phyloP scores from a whole-genome alignment of 768 basidiomycete genomes.

The Russula emetica region DNA sequence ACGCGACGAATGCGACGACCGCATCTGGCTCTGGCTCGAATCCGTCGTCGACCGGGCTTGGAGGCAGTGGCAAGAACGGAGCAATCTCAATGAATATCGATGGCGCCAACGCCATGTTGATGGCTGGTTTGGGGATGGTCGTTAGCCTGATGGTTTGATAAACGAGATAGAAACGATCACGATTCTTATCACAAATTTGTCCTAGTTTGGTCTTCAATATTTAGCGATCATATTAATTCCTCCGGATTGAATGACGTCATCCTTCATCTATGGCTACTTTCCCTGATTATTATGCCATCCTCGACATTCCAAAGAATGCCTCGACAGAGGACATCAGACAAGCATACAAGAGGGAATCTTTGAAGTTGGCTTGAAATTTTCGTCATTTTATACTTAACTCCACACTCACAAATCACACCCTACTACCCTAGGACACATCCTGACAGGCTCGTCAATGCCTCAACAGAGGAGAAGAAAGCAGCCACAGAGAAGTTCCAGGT shows the following conservation, averaged over 20 bases:
- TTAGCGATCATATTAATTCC: background rate
- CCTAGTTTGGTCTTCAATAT: background rate
- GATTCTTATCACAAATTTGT: background rate
- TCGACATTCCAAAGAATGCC: constrained; percentile 51
- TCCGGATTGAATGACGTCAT: background rate
- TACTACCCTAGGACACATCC: constrained; percentile 73
- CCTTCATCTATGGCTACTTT: constrained; percentile 55
- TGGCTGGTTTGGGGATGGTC: background rate
- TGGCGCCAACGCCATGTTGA: background rate
- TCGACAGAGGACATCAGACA: constrained; percentile 67
- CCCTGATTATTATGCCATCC: constrained; percentile 74
- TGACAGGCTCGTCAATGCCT: constrained; percentile 71
- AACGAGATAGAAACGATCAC: background rate
- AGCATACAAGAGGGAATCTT: constrained; percentile 76
- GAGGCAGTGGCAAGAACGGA: background rate
- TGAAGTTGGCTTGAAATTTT: constrained; percentile 45
- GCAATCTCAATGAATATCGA: background rate
- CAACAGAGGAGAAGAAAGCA: constrained; percentile 59
- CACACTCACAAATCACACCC: constrained; percentile 18
- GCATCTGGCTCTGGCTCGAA: background rate
- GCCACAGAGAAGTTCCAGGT: constrained; percentile 89
- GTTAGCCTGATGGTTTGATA: background rate
- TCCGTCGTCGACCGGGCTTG: background rate
- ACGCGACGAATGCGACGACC: background rate
- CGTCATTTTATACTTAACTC: background rate